Conservation (phyloP, 2,329 filamentous ascomycete genomes). For the Gaeumannomyces tritici region DNA sequence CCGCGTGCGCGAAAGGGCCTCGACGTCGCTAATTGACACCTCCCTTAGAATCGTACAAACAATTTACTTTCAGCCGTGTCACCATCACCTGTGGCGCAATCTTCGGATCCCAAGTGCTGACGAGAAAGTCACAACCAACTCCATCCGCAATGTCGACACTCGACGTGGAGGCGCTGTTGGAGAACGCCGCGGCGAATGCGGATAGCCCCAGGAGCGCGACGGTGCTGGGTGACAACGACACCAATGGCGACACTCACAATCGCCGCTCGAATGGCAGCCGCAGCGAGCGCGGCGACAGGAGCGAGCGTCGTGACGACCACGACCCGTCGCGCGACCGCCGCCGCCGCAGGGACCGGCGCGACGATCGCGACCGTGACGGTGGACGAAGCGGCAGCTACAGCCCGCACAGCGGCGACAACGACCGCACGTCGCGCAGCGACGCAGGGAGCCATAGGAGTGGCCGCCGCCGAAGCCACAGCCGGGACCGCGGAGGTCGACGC, state of each 20-base stretch:
- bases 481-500: constrained; percentile 65
- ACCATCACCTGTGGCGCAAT: neutral
- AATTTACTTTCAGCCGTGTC: neutral
- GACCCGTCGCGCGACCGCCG: constrained; percentile 27
- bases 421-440: constrained; percentile 35
- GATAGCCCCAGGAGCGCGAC: constrained; percentile 26
- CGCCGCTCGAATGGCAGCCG: constrained; percentile 46
- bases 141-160: constrained; percentile 48
- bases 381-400: constrained; percentile 45
- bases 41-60: neutral
- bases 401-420: neutral
- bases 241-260: constrained; percentile 38
- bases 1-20: neutral
- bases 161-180: constrained; percentile 85
- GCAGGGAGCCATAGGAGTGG: constrained; percentile 71
- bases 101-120: neutral
- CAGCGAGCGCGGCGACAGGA: constrained; percentile 32
- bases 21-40: neutral
- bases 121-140: neutral
- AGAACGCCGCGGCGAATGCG: constrained; percentile 59
- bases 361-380: constrained; percentile 45
- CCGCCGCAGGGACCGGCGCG: constrained; percentile 14
- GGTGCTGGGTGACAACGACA: constrained; percentile 28
- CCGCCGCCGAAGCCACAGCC: constrained; percentile 68
- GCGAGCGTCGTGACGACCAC: constrained; percentile 13